These are phyloP conservation scores for Nitzschia putrida DNA, from an alignment of 108 stramenopile species.

Conservation along the genomic window DNA sequence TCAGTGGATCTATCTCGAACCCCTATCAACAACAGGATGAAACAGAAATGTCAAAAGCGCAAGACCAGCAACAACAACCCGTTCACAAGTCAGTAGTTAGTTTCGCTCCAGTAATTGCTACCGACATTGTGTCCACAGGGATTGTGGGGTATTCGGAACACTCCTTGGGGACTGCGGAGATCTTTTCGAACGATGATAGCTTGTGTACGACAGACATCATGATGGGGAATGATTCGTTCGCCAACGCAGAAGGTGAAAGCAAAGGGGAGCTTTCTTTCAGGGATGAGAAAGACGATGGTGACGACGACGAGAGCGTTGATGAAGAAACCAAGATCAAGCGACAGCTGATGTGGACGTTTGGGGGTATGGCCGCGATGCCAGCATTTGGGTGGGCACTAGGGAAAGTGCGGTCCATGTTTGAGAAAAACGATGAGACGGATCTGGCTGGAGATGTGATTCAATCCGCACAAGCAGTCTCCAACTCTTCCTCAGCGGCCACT, in stretches of 20 bases:
- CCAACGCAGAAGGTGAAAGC: background rate
- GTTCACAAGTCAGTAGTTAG: background rate
- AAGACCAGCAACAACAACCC: background rate
- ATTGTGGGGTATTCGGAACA: background rate
- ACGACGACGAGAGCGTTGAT: constrained; percentile 10
- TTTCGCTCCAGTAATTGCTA: background rate
- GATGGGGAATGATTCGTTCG: constrained; percentile 2
- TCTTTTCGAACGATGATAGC: constrained; percentile 3
- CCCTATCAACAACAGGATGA: background rate
- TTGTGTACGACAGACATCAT: background rate
- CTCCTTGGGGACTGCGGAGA: background rate
- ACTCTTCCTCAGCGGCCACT: background rate
- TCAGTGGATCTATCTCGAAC: background rate
- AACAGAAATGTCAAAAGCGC: background rate
- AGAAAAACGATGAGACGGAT: background rate
- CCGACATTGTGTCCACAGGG: background rate
- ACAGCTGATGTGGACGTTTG: background rate
- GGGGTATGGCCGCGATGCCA: constrained; percentile 2
- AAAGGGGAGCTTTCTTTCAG: background rate
- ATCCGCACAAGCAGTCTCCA: background rate
- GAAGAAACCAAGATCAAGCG: constrained; percentile 1
- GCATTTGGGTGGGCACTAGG: constrained; percentile 3
- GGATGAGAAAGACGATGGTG: too few species aligned
- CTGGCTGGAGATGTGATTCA: background rate
- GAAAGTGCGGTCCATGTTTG: background rate